A percentile compares a stretch with the other conserved stretches of the same genome.
These are phyloP conservation scores for Salix arbutifolia DNA, from an alignment of 345 rosid genomes.

Conservation along the genomic window DNA sequence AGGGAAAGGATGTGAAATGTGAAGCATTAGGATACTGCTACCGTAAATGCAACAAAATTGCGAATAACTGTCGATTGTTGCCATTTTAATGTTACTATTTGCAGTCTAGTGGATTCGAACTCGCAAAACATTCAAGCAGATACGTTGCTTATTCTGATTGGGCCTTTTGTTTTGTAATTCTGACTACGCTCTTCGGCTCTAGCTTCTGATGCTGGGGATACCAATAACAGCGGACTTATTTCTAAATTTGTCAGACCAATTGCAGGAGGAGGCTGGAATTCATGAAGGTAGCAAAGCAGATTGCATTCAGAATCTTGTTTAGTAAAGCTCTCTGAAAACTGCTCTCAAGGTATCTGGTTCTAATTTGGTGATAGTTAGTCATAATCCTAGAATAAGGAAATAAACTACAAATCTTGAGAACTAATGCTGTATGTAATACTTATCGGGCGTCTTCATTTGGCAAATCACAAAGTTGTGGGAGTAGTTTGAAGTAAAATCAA, in stretches of 20 bases:
- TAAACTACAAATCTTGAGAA: not conserved
- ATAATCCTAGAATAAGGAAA: not conserved
- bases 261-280: constrained; percentile 18
- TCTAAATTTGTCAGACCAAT: constrained; percentile 26
- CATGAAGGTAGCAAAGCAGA: constrained; percentile 17
- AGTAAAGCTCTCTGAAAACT: not conserved
- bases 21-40: not conserved
- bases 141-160: constrained; percentile 7
- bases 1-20: constrained; percentile 2
- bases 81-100: constrained; percentile 24
- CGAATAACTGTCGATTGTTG: constrained; percentile 12
- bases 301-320: not conserved
- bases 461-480: not conserved
- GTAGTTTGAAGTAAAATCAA: not conserved
- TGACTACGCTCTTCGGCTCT: constrained; percentile 24
- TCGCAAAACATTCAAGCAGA: constrained; percentile 25
- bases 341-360: not conserved
- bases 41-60: constrained; percentile 4
- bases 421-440: not conserved
- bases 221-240: constrained; percentile 31
- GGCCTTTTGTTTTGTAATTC: constrained; percentile 28
- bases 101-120: constrained; percentile 26
- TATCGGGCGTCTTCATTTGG: not conserved
- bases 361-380: not conserved
- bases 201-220: constrained; percentile 26